Base-by-base conservation (phyloP, 2,329 filamentous ascomycete species). In the Aureobasidium subglaciale region DNA sequence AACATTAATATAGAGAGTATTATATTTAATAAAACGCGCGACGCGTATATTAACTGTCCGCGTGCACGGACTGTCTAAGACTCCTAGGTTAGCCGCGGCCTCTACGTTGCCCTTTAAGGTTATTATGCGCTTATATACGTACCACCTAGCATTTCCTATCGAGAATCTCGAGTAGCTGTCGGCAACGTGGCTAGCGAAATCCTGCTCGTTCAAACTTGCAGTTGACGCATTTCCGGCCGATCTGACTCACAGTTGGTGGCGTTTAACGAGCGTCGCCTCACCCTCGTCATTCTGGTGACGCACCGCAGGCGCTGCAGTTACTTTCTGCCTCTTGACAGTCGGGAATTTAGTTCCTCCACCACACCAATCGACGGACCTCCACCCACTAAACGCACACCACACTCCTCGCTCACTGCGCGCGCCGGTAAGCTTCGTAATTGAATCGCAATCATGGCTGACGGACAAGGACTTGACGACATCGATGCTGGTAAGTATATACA, bases 381-480 rank as follows among this genome's bases (percentile, higher is more conserved):
- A 27, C 15, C 38, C 13, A 27, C 25, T 6, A 29, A 29, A 43
- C 25, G 41, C 25, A 43, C 24, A 43, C 41, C n/a, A 29, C 24
- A 30, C 25, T 43, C n/a, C 41, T n/a, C 41, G 25, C 41, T 29
- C 25, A 30, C 25, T 30, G 24, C 41, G 25, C 25, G 41, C 41
- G 41, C 41, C 25, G 29, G 24, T 43, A 43, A 18, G 41, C 41
- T 43, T 43, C 25, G 41, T 18, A 43, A 30, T 30, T 43, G 2
- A 43, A 29, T 43, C 41, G 24, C 24, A 43, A 43, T 43, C 24
- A 43, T 43, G 41, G 25, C 41, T 25, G 41, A 43, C 41, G 41
- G 41, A 43, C 41, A 43, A 43, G 41, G 41, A 43, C 41, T 43
- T 43, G 41, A 43, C 24, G 41, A 43, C 41, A 43, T 43, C 25